Percentiles rank a stretch among this genome's conserved stretches.
Conservation (phyloP, 306 rosid species). For the Parietaria judaica region DNA sequence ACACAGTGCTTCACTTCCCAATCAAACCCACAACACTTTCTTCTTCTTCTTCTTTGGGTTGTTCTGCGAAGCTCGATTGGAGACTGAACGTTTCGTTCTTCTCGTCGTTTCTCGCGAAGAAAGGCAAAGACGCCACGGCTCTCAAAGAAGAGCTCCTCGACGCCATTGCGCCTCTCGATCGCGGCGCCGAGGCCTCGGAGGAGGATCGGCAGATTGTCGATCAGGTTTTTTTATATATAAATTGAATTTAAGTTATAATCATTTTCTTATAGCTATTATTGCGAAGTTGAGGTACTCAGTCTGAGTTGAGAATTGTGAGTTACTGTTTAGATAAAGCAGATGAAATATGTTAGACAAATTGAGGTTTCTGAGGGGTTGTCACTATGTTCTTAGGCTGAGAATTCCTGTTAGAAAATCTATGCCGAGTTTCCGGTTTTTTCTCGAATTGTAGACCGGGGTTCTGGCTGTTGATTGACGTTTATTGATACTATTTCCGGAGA, state of each 20-base stretch:
- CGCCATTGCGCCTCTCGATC: conserved; percentile 66
- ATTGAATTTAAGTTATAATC: not conserved
- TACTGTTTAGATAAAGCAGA: too few species aligned
- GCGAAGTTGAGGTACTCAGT: too few species aligned
- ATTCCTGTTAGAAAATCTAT: too few species aligned
- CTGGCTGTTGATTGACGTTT: too few species aligned
- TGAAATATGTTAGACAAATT: too few species aligned
- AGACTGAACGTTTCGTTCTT: conserved; percentile 59
- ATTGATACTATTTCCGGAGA: too few species aligned
- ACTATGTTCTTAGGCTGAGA: too few species aligned
- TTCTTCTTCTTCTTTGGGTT: not conserved
- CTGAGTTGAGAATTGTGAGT: too few species aligned
- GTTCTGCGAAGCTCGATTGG: conserved; percentile 28
- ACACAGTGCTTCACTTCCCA: conserved; percentile 24
- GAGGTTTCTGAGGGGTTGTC: too few species aligned
- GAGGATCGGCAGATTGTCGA: conserved; percentile 64
- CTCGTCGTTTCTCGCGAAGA: conserved; percentile 45
- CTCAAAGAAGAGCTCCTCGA: conserved; percentile 72
- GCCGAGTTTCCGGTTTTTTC: too few species aligned
- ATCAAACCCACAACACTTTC: conserved; percentile 20
- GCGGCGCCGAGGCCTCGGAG: conserved; percentile 79
- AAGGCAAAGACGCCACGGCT: conserved; percentile 42
- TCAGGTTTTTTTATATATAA: conserved; percentile 30
- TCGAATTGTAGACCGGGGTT: too few species aligned
- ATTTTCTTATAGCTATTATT: too few species aligned